A percentile compares a stretch with the other conserved stretches of the same genome.
Evolutionary conservation across 75 land plant genomes (phyloP).

Genomic region (Azolla pinnata): DNA sequence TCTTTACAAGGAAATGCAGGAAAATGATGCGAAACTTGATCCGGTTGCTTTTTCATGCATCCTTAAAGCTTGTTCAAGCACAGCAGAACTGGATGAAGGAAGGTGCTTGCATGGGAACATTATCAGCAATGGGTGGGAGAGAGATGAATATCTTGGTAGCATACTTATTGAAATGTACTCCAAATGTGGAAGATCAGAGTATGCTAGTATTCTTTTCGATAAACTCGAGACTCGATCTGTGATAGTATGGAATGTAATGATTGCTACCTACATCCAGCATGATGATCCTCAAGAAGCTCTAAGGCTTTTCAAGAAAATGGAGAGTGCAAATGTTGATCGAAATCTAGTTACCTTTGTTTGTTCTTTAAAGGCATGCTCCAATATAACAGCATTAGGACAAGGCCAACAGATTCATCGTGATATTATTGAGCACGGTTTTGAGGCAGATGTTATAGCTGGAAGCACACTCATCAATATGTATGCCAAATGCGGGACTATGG

Average conservation of each 20-base stretch:
- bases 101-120: not conserved
- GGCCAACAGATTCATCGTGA: constrained; percentile 40
- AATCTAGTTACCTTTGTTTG: constrained; percentile 40
- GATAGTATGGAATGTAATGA: constrained; percentile 2
- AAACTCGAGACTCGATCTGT: not conserved
- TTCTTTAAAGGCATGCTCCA: constrained; percentile 40
- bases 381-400: constrained; percentile 28
- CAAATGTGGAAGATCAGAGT: constrained; percentile 1
- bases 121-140: not conserved
- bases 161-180: constrained; percentile 1
- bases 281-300: constrained; percentile 25
- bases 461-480: constrained; percentile 45
- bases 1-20: constrained; percentile 27
- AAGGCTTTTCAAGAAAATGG: constrained; percentile 31
- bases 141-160: not conserved
- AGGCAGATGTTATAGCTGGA: constrained; percentile 17
- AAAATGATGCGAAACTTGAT: constrained; percentile 38
- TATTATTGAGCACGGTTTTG: constrained; percentile 19
- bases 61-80: constrained; percentile 36
- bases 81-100: constrained; percentile 23
- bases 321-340: constrained; percentile 17
- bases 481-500: constrained; percentile 32
- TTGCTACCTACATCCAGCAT: constrained; percentile 1
- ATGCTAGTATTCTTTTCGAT: constrained; percentile 10
- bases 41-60: constrained; percentile 38